Conservation (phyloP, 1,139 yeast species). For the Kurtzmaniella quercitrusa region DNA sequence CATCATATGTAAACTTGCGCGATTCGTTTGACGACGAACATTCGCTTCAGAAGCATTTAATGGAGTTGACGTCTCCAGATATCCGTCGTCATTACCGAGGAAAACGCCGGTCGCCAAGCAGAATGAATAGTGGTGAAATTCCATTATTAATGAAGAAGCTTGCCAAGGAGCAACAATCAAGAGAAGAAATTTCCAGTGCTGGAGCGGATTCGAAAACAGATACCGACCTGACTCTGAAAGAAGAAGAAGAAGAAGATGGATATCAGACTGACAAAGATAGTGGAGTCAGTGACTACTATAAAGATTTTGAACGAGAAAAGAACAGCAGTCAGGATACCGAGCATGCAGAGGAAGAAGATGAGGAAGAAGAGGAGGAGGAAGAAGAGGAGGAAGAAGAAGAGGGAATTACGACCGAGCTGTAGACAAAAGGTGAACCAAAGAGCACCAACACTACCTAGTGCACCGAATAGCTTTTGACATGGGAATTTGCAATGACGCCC, state of each 20-base stretch:
- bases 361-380: not conserved
- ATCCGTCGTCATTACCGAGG: conserved; percentile 11
- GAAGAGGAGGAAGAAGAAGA: not conserved
- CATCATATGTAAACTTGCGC: conserved; percentile 17
- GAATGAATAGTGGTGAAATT: conserved; percentile 6
- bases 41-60: conserved; percentile 6
- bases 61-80: conserved; percentile 15
- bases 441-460: no score
- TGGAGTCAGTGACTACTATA: not conserved
- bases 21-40: conserved; percentile 11
- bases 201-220: not conserved
- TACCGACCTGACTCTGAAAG: not conserved
- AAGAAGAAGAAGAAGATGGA: not conserved
- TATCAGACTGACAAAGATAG: not conserved
- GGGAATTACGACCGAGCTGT: no score
- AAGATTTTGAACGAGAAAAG: not conserved
- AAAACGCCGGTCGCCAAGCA: conserved; percentile 2
- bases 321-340: not conserved
- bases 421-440: no score
- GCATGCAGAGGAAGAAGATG: not conserved
- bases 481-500: no score
- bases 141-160: conserved; percentile 6
- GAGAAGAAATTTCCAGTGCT: not conserved
- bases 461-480: no score
- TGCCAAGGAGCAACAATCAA: conserved; percentile 3